phyloP scores from a whole-genome alignment of 1,284 basidiomycete species.

The Leccinum griseonigrum region DNA sequence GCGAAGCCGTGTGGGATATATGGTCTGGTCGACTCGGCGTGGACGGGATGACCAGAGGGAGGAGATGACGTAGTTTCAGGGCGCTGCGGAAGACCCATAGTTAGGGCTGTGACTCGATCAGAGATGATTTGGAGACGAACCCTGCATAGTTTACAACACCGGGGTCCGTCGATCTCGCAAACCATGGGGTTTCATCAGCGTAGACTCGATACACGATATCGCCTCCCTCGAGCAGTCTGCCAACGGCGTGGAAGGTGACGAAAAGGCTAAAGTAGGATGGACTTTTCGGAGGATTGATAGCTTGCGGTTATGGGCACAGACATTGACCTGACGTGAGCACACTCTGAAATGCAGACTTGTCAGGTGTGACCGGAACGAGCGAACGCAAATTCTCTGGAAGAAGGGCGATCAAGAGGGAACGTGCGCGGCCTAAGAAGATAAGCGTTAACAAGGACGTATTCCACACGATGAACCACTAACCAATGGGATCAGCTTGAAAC shows the following conservation, averaged over 20 bases:
- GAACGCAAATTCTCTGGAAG: conserved; percentile 46
- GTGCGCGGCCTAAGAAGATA: conserved; percentile 49
- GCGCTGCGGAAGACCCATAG: conserved; percentile 48
- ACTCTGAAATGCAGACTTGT: conserved; percentile 47
- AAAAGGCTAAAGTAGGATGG: conserved; percentile 52
- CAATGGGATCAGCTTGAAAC: conserved; percentile 55
- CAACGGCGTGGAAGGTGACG: conserved; percentile 37
- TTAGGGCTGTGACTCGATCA: background rate
- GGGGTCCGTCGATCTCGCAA: conserved; percentile 75
- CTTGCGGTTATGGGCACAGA: conserved; percentile 71
- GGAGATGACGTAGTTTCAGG: conserved; percentile 74
- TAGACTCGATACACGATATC: conserved; percentile 77
- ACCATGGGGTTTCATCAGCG: conserved; percentile 85
- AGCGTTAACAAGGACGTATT: background rate
- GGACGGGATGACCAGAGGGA: conserved; percentile 61
- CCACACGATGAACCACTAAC: conserved; percentile 38
- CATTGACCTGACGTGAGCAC: conserved; percentile 75
- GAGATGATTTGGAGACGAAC: conserved; percentile 39
- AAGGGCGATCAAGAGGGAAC: conserved; percentile 49
- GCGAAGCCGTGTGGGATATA: conserved; percentile 25
- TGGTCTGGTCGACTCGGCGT: conserved; percentile 31
- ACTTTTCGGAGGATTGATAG: conserved; percentile 85
- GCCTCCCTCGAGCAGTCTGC: conserved; percentile 52
- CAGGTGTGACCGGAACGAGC: conserved; percentile 41
- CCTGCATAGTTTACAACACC: conserved; percentile 79